Percentiles rank a stretch among this genome's conserved stretches.
Evolutionary conservation across 2,329 filamentous ascomycete genomes (phyloP).

Genomic region (Diaporthe eres): DNA sequence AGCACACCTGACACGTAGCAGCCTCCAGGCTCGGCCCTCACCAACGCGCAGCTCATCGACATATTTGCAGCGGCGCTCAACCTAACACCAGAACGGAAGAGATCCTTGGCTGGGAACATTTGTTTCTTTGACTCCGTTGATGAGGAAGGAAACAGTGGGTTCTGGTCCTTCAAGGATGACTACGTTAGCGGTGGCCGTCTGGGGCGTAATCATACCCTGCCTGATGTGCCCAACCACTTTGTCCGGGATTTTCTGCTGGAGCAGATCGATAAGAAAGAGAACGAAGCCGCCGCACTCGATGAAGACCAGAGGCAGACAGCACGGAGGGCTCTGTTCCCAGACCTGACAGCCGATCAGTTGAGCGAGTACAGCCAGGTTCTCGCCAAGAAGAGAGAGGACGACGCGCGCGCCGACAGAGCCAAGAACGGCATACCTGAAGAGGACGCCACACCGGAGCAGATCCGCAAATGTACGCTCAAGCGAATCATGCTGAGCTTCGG

Average conservation of each 20-base stretch:
- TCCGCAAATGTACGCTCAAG: not conserved
- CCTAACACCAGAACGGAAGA: not conserved
- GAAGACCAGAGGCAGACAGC: not conserved
- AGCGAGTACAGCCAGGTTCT: not conserved
- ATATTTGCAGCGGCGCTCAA: not conserved
- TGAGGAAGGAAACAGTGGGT: not conserved
- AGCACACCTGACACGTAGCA: not conserved
- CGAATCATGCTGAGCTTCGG: not conserved
- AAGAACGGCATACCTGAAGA: not conserved
- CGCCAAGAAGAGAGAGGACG: slow-evolving; percentile 10
- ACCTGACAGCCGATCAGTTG: slow-evolving; percentile 8
- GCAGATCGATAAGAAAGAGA: not conserved
- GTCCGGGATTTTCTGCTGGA: slow-evolving; percentile 2
- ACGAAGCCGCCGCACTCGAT: not conserved
- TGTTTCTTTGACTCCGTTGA: not conserved
- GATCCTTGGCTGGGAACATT: not conserved
- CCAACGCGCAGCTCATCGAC: slow-evolving; percentile 22
- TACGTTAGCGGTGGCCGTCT: not conserved
- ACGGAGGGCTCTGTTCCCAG: not conserved
- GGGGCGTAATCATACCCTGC: slow-evolving; percentile 17
- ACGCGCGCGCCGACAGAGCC: not conserved
- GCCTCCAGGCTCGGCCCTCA: not conserved
- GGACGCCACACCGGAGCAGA: not conserved
- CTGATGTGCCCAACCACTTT: slow-evolving; percentile 25
- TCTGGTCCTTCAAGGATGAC: not conserved